Evolutionary conservation across 2,329 filamentous ascomycete species (phyloP).

Genomic region (Metarhizium rileyi): DNA sequence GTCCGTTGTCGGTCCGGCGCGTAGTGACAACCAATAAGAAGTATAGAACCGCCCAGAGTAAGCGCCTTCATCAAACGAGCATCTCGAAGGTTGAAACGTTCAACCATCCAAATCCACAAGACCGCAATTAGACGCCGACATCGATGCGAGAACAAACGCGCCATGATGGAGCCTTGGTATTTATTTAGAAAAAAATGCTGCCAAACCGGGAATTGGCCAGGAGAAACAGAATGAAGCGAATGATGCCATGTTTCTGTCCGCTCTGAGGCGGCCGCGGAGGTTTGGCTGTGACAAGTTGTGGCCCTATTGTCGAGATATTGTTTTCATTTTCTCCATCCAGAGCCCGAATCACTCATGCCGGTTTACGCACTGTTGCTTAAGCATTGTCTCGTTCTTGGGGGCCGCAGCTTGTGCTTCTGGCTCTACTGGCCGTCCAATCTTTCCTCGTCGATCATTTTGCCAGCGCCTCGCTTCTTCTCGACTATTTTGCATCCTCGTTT

Average conservation of each 20-base stretch:
- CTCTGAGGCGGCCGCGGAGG: background rate
- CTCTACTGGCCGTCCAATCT: conserved; percentile 1
- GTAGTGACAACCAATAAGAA: conserved; percentile 20
- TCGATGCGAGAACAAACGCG: conserved; percentile 2
- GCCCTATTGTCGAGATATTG: conserved; percentile 9
- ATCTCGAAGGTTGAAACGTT: background rate
- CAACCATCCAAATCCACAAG: conserved; percentile 2
- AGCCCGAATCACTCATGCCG: background rate
- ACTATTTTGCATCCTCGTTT: no score
- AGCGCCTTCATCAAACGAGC: conserved; percentile 31
- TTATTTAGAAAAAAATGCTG: background rate
- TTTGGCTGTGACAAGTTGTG: background rate
- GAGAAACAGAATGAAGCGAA: background rate
- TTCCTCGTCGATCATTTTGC: conserved; percentile 1
- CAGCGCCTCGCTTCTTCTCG: background rate
- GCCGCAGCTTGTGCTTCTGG: background rate
- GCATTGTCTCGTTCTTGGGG: no score
- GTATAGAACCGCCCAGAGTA: conserved; percentile 8
- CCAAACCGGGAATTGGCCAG: background rate
- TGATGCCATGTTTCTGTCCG: background rate
- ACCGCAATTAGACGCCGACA: background rate
- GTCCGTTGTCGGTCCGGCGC: no score
- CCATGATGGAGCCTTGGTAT: background rate
- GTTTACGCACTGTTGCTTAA: background rate
- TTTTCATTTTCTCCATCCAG: conserved; percentile 1